A percentile compares a stretch with the other conserved stretches of the same genome.
These are phyloP conservation scores for Gautieria morchelliformis DNA, from an alignment of 768 basidiomycete genomes.

Conservation along the genomic window DNA sequence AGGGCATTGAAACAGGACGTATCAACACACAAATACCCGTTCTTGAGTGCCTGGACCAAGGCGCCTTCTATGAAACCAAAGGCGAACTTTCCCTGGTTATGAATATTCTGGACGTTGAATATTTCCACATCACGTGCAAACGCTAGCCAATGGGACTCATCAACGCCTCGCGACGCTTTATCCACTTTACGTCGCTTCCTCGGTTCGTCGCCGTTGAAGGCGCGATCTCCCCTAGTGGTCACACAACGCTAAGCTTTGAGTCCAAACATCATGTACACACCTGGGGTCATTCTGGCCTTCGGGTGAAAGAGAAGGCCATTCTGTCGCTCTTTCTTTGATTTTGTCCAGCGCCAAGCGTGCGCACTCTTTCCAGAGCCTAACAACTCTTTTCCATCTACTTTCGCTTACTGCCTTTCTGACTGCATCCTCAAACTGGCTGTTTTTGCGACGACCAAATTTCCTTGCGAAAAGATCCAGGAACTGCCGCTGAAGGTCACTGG, in stretches of 20 bases:
- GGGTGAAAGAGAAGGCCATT: not conserved
- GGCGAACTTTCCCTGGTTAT: conserved; percentile 79
- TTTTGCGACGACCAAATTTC: conserved; percentile 86
- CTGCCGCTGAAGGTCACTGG: conserved; percentile 52
- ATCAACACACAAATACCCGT: conserved; percentile 75
- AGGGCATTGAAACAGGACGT: not conserved
- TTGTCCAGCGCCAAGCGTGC: conserved; percentile 57
- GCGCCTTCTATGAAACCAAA: conserved; percentile 96
- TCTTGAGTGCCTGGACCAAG: conserved; percentile 78
- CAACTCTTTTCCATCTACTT: conserved; percentile 76
- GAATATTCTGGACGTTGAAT: conserved; percentile 86
- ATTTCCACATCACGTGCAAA: conserved; percentile 63
- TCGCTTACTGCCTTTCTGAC: conserved; percentile 75
- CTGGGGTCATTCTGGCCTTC: not conserved
- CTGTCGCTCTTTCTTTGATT: conserved; percentile 23
- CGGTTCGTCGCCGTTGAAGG: conserved; percentile 35
- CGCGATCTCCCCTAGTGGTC: conserved; percentile 14
- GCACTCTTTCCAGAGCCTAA: conserved; percentile 78
- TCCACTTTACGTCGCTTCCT: conserved; percentile 67
- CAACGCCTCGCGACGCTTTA: conserved; percentile 28
- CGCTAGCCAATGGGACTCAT: conserved; percentile 50
- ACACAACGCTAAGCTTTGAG: not conserved
- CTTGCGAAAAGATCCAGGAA: conserved; percentile 76
- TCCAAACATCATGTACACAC: not conserved
- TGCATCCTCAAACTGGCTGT: conserved; percentile 74